phyloP scores from a whole-genome alignment of 2,329 filamentous ascomycete species.

The Sclerotinia borealis region DNA sequence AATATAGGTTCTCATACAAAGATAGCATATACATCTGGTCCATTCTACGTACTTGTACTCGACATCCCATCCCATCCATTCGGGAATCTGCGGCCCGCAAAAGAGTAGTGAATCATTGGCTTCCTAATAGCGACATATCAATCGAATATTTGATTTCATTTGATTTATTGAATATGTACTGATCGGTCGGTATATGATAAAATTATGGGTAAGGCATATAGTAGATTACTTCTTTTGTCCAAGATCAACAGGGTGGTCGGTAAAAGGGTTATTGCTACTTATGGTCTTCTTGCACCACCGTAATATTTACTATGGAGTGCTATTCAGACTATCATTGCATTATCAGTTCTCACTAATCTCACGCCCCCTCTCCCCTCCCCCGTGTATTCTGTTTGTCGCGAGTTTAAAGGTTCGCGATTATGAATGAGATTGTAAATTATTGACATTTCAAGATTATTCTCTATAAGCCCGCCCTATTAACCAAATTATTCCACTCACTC shows the following conservation, averaged over 20 bases:
- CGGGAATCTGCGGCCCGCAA: background rate
- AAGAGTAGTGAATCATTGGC: too few relatives aligned
- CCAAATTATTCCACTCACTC: background rate
- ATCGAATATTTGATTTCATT: too few relatives aligned
- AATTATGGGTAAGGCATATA: too few relatives aligned
- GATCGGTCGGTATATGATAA: too few relatives aligned
- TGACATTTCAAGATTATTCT: background rate
- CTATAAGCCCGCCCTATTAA: too few relatives aligned
- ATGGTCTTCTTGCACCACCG: background rate
- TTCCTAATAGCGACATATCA: background rate
- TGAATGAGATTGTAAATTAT: background rate
- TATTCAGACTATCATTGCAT: background rate
- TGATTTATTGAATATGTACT: too few relatives aligned
- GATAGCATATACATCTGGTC: too few relatives aligned
- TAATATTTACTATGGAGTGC: background rate
- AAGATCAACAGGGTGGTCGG: background rate
- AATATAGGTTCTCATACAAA: too few relatives aligned
- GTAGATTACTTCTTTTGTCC: background rate
- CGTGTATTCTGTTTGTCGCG: slow-evolving; percentile 2
- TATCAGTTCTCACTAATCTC: background rate
- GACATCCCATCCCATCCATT: too few relatives aligned
- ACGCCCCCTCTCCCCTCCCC: too few relatives aligned
- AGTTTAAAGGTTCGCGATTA: slow-evolving; percentile 1
- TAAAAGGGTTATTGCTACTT: background rate
- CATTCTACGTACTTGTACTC: too few relatives aligned